Evolutionary conservation across 768 basidiomycete species (phyloP).

Genomic region (Dentipellis sp.): DNA sequence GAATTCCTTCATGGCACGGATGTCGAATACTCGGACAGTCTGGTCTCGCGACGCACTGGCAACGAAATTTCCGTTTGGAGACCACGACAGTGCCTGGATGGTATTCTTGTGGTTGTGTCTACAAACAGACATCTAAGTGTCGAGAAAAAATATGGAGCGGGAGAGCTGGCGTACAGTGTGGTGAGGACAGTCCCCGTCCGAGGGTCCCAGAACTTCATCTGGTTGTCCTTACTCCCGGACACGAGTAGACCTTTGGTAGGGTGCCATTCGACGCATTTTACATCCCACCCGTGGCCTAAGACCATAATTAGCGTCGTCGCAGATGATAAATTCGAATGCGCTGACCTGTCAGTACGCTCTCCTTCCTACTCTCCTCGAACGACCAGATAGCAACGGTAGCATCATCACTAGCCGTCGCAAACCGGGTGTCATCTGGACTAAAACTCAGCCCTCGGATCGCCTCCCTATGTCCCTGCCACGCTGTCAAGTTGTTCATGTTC

Average conservation of each 20-base stretch:
- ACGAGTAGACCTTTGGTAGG: conserved; percentile 92
- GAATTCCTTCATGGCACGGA: conserved; percentile 95
- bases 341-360: conserved; percentile 75
- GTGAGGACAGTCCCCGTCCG: conserved; percentile 85
- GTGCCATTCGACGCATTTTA: conserved; percentile 98
- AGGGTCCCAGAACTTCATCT: conserved; percentile 99
- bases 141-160: not conserved
- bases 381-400: conserved; percentile 92
- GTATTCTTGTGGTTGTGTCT: conserved; percentile 98
- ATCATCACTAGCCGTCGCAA: conserved; percentile 95
- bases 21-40: conserved; percentile 92
- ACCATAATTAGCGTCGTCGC: not conserved
- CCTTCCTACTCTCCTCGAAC: conserved; percentile 85
- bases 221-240: conserved; percentile 95
- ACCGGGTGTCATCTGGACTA: conserved; percentile 84
- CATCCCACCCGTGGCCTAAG: conserved; percentile 97
- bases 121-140: not conserved
- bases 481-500: conserved; percentile 97
- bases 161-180: conserved; percentile 56
- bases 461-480: conserved; percentile 93
- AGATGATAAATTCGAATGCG: not conserved
- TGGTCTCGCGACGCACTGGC: conserved; percentile 95
- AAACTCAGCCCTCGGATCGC: conserved; percentile 88
- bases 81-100: conserved; percentile 89
- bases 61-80: conserved; percentile 86